Evolutionary conservation across 345 rosid species (phyloP), one percentile per base, ranked within the genome.

Genomic region (Camelina laxa): DNA sequence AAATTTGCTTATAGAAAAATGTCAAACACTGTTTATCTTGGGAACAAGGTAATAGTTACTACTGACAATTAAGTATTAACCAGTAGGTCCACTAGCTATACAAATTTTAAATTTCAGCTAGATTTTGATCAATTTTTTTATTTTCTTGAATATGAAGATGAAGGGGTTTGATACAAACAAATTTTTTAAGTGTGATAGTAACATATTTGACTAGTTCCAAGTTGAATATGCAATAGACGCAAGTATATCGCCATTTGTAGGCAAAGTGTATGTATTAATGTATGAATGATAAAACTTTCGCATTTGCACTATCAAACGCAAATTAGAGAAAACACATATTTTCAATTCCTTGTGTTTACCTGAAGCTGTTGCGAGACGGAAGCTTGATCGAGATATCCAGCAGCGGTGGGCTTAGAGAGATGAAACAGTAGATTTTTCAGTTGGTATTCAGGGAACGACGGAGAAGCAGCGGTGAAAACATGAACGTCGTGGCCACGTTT

Each of bases 401-500:
- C 87, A 19, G 92, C 41, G 5, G 97, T 89, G 12, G 91, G 91
- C 69, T 82, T 62, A 12, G 98, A 86, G 58, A 91, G 89, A 77
- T 94, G 98, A 21, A 89, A 94, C 60, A 70, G 49, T 22, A 94
- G 77, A 70, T 61, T 94, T 63, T 78, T 68, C 2, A 84, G 6
- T 4, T 80, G 75, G 61, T 86, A 87, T 10, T 51, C 78, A 4
- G 91, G 91, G 58, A 89, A 84, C 27, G 95, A 57, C 2, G 70
- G 78, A 24, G 85, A 75, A 62, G 88, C 72, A 20, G 97, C 44
- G 19, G 95, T 91, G 88, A 94, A 94, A 71, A 94, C 80, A 77
- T 94, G 98, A 61, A 94, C 86, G 76, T 89, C 90, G 30, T 94
- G 98, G 62, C 95, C 96, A 64, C 91, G 87, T 75, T 75, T 86